These are phyloP conservation scores for Diaporthe destruens DNA, from an alignment of 2,329 filamentous ascomycete genomes.

Conservation along the genomic window DNA sequence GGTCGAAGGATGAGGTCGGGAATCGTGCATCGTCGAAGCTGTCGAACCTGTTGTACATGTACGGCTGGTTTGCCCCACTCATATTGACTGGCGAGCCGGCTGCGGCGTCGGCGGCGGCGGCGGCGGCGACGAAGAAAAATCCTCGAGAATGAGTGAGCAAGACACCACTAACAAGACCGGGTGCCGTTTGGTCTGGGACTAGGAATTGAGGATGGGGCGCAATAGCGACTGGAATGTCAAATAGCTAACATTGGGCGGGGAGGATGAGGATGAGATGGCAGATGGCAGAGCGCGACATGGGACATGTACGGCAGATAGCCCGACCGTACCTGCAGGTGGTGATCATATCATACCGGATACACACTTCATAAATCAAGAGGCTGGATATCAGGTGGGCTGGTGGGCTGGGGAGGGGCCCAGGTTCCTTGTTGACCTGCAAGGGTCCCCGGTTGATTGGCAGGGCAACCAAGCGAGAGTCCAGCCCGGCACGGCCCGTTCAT, in stretches of 20 bases:
- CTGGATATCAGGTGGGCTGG: conserved; percentile 24
- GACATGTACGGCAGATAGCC: neutral
- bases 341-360: neutral
- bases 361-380: conserved; percentile 14
- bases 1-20: conserved; percentile 77
- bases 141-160: neutral
- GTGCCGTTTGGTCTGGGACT: neutral
- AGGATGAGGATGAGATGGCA: conserved; percentile 6
- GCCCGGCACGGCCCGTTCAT: conserved; percentile 23
- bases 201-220: neutral
- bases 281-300: neutral
- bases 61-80: conserved; percentile 66
- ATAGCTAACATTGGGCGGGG: conserved; percentile 1
- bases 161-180: neutral
- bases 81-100: conserved; percentile 27
- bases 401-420: conserved; percentile 21
- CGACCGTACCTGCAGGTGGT: conserved; percentile 22
- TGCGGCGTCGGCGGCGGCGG: neutral
- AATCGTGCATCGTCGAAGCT: conserved; percentile 62
- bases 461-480: neutral
- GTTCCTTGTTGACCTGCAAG: conserved; percentile 29
- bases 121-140: neutral
- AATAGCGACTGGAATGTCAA: conserved; percentile 22
- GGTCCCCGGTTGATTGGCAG: conserved; percentile 16
- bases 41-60: conserved; percentile 73